Evolutionary conservation across 1,284 basidiomycete genomes (phyloP), one percentile per base, ranked within the genome.

Genomic region (Tilletia horrida): DNA sequence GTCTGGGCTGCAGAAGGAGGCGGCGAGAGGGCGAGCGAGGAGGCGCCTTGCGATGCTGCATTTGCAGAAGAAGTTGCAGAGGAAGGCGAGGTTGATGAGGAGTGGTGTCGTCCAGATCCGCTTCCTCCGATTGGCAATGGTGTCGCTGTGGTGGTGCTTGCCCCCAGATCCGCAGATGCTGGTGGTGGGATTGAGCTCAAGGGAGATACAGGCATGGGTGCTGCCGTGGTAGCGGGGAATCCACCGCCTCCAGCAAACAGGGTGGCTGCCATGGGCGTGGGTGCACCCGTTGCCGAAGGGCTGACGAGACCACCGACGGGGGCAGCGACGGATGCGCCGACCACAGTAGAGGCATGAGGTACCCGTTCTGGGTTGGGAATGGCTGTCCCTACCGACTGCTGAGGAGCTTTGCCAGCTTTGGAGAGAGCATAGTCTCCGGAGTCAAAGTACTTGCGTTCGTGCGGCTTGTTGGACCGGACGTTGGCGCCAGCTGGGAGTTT

Each of bases 391-490:
- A 95, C 91, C 16, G 88, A 87, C 80, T 87, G 91, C 82, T 92
- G 90, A 59, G 92, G 89, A 25, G 90, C 88, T 48, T 91, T 90
- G 42, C 94, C 93, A 2, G 93, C 94, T 83, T 97, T 96, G 66
- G 92, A 93, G 76, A 97, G 86, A 64, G 93, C 93, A 81, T 97
- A 97, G 83, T 97, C 93, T 71, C 94, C 94, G 69, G 94, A 97
- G 84, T 97, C 93, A 83, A 97, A 97, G 85, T 92, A 97, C 83
- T 96, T 96, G 80, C 93, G 91, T 83, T 96, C 93, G 92, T 96
- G 77, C 83, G 93, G 91, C 89, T 94, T 93, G 86, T 93, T 95
- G 80, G 87, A 91, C 73, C 96, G 86, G 63, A 91, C 85, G 83
- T 92, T 94, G 88, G 96, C 96, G 84, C 92, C 90, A 18, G 88